Evolutionary conservation across 257 asterid genomes (phyloP).

Genomic region (Capsicum baccatum): DNA sequence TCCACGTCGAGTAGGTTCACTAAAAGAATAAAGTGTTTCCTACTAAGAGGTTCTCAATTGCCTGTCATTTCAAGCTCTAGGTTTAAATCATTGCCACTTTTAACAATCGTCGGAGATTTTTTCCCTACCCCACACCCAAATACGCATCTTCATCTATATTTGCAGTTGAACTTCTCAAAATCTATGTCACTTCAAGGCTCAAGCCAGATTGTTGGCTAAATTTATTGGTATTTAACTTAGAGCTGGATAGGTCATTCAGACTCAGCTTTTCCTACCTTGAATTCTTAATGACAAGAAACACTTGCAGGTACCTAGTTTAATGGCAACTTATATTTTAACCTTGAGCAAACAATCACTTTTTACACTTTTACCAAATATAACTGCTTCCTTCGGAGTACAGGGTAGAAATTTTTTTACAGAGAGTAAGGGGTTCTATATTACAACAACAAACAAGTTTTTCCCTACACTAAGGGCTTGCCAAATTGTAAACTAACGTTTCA

Average conservation of each 20-base stretch:
- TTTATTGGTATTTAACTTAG: not conserved
- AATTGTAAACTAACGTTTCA: slow-evolving; percentile 1
- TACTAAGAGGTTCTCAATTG: not conserved
- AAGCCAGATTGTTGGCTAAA: not conserved
- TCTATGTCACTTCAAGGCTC: not conserved
- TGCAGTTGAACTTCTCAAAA: not conserved
- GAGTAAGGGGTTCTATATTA: not conserved
- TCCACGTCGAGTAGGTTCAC: not conserved
- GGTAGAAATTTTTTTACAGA: not conserved
- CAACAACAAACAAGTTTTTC: slow-evolving; percentile 3
- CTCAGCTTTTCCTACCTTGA: not conserved
- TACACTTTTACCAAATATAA: not conserved
- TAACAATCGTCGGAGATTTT: not conserved
- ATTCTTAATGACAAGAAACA: not conserved
- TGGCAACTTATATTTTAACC: not conserved
- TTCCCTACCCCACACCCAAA: not conserved
- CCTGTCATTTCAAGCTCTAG: not conserved
- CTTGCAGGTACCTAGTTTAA: not conserved
- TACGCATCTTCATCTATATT: not conserved
- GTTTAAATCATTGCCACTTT: not conserved
- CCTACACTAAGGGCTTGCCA: slow-evolving; percentile 9
- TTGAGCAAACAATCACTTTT: not conserved
- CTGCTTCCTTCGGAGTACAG: not conserved
- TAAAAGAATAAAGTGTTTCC: not conserved
- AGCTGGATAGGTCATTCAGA: not conserved